phyloP scores from a whole-genome alignment of 352 stramenopile species.

The Pseudoperonospora humuli region DNA sequence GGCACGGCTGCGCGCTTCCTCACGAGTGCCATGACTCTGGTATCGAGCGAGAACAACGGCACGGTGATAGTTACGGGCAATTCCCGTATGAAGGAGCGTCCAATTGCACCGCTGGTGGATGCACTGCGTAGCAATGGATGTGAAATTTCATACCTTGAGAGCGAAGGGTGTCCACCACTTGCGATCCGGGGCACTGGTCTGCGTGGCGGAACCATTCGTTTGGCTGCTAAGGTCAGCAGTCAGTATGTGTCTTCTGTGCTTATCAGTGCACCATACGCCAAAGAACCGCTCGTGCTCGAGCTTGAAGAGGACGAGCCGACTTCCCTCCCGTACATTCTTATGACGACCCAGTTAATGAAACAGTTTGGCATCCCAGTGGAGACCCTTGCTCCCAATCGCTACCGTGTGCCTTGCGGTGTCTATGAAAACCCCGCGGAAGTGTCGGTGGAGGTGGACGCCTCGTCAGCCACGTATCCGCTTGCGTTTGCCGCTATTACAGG shows the following conservation, averaged over 20 bases:
- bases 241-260: conserved; percentile 97
- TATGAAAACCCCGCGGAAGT: conserved; percentile 65
- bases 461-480: conserved; percentile 94
- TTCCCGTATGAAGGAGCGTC: conserved; percentile 94
- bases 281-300: conserved; percentile 70
- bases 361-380: conserved; percentile 93
- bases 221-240: conserved; percentile 91
- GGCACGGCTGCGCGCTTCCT: conserved; percentile 94
- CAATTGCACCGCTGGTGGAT: conserved; percentile 93
- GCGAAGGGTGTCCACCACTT: conserved; percentile 65
- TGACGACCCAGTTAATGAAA: conserved; percentile 94
- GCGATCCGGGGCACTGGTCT: conserved; percentile 68
- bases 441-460: conserved; percentile 93
- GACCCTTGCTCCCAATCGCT: conserved; percentile 76
- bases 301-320: conserved; percentile 95
- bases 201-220: conserved; percentile 57
- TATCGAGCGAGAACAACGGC: conserved; percentile 30
- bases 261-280: conserved; percentile 89
- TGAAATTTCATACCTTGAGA: conserved; percentile 59
- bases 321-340: conserved; percentile 93
- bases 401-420: conserved; percentile 59
- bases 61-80: conserved; percentile 89
- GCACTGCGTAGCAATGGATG: conserved; percentile 88
- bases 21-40: conserved; percentile 83
- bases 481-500: conserved; percentile 95